Evolutionary conservation across 2,329 filamentous ascomycete genomes (phyloP).

Genomic region (Acephala macrosclerotiorum): DNA sequence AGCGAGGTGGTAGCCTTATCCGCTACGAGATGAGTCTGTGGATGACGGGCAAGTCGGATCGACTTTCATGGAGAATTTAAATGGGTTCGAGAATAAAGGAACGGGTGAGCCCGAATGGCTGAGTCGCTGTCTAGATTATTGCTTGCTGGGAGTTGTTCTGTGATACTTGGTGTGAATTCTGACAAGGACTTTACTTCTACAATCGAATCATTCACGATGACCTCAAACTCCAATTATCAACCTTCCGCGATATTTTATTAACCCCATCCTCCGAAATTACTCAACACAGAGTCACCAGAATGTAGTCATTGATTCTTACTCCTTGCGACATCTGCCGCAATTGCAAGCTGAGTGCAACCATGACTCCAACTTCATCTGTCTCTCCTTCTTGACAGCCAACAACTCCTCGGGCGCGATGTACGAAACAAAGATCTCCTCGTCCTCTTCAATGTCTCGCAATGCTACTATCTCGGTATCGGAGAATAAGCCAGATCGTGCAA

Average conservation of each 20-base stretch:
- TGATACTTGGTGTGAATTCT: not conserved
- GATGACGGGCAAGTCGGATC: not conserved
- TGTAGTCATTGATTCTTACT: not conserved
- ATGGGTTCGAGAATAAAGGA: too few species aligned
- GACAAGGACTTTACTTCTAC: not conserved
- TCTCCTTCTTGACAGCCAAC: not conserved
- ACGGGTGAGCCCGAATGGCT: too few species aligned
- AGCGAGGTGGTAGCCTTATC: not conserved
- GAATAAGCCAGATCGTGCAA: not conserved
- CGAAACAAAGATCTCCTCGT: conserved; percentile 20
- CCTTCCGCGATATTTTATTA: too few species aligned
- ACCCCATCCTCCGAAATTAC: too few species aligned
- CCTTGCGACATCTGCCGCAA: not conserved
- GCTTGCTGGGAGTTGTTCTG: not conserved
- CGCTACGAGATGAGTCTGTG: not conserved
- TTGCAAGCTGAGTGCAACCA: not conserved
- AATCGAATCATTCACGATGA: not conserved
- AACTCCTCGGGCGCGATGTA: not conserved
- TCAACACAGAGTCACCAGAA: too few species aligned
- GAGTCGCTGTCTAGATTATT: too few species aligned
- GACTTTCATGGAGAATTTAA: too few species aligned
- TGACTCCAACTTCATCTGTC: not conserved
- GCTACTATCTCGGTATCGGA: conserved; percentile 7
- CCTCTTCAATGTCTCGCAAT: conserved; percentile 17
- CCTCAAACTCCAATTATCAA: not conserved